Evolutionary conservation across 2,329 filamentous ascomycete genomes (phyloP).

Genomic region (Berkeleyomyces basicola): DNA sequence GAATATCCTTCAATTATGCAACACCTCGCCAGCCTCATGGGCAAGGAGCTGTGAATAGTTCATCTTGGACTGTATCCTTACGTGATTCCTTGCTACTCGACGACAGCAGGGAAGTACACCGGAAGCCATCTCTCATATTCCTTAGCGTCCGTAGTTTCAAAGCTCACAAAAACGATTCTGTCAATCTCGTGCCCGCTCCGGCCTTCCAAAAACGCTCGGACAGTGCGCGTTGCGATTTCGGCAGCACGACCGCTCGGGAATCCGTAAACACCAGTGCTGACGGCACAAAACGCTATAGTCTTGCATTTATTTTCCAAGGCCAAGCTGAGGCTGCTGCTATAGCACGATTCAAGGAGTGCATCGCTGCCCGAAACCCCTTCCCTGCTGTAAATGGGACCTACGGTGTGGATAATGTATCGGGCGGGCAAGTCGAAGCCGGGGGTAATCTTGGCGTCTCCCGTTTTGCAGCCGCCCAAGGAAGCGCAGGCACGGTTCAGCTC

Average conservation of each 20-base stretch:
- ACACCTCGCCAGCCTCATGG: too few species aligned
- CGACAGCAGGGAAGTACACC: background rate
- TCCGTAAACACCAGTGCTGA: constrained; percentile 82
- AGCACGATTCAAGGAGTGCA: constrained; percentile 43
- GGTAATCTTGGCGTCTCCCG: constrained; percentile 76
- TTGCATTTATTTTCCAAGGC: constrained; percentile 49
- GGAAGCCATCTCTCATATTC: constrained; percentile 57
- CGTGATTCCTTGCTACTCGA: background rate
- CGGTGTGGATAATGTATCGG: constrained; percentile 71
- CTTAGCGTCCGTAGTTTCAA: constrained; percentile 57
- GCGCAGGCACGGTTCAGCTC: constrained; percentile 29
- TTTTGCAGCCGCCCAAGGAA: constrained; percentile 43
- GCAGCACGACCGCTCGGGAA: constrained; percentile 66
- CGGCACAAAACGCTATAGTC: constrained; percentile 64
- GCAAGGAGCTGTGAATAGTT: too few species aligned
- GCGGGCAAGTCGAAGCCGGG: constrained; percentile 59
- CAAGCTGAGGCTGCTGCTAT: constrained; percentile 53
- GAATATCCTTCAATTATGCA: too few species aligned
- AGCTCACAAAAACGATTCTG: constrained; percentile 71
- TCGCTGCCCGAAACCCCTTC: constrained; percentile 26
- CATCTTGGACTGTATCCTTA: too few species aligned
- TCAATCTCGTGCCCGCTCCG: constrained; percentile 37
- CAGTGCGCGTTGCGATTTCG: constrained; percentile 45
- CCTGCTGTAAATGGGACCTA: constrained; percentile 59
- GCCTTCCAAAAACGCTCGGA: constrained; percentile 36